Base-by-base conservation (phyloP, 2,329 filamentous ascomycete species). In the Fusarium annulatum region DNA sequence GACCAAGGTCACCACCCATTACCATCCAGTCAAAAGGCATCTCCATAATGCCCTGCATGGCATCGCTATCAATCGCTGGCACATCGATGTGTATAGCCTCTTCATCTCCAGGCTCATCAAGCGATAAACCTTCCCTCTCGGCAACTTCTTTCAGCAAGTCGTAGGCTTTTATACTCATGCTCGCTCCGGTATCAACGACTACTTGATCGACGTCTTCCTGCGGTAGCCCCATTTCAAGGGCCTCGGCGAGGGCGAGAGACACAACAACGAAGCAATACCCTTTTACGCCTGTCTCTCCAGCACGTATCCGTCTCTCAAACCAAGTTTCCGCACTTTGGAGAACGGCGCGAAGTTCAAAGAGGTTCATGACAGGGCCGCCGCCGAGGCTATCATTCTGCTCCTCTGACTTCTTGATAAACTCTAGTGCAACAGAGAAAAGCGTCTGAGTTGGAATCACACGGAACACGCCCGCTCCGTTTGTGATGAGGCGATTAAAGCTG, bases 231-330 rank as follows among this genome's bases (percentile, higher is more conserved):
- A 61, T 56, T 26, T 79, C 80, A 9, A 85, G 71, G 2, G 80
- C 81, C 33, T 84, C 78, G 0, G 81, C 76, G n/a, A 85, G 81
- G 16, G 76, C 77, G 6, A 80, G 43, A 51, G 75, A 75, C 2
- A 79, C 78, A 6, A 79, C 74, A 19, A 81, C 57, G 33, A 86
- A 81, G 34, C 83, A 79, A 48, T 82, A 80, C 9, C 81, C 81
- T 66, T 86, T 86, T 39, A 82, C 74, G 42, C 85, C 86, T 7
- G 84, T 85, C 77, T 86, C 84, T 4, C 85, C 85, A 1, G 83
- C 80, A 28, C 77, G 78, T n/a, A 86, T 74, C 18, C 82, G 79
- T 19, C 75, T 72, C 39, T 82, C 71, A 5, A 70, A 74, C 83
- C 83, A 85, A 7, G 59, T 67, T 11, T 77, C 64, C 7, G 78